Evolutionary conservation across 2,329 filamentous ascomycete species (phyloP).

Genomic region (Nannizzia gypsea): DNA sequence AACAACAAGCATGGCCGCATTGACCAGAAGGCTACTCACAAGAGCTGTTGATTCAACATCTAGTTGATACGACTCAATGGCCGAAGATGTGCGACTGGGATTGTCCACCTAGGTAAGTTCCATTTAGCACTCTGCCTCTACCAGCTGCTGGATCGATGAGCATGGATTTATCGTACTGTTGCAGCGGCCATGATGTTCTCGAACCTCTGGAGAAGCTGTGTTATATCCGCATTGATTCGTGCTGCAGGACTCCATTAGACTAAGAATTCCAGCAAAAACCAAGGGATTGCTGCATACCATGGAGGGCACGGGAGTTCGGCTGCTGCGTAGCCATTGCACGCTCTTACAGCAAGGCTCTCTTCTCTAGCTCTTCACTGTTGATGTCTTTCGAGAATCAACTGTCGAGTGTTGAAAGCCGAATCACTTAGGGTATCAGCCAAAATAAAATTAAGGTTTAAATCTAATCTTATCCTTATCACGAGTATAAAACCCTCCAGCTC

Average conservation of each 20-base stretch:
- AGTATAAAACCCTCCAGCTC: too few species aligned
- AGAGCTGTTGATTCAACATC: conserved; percentile 48
- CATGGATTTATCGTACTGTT: conserved; percentile 28
- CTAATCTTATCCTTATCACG: conserved; percentile 4
- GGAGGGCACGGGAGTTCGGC: conserved; percentile 12
- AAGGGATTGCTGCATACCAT: conserved; percentile 11
- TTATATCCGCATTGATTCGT: conserved; percentile 35
- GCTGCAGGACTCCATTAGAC: conserved; percentile 20
- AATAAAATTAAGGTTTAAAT: neutral
- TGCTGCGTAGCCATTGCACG: conserved; percentile 14
- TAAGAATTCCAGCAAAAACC: neutral
- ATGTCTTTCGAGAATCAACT: too few species aligned
- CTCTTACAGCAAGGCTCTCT: neutral
- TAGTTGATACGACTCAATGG: conserved; percentile 47
- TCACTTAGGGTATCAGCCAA: neutral
- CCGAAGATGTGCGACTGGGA: conserved; percentile 43
- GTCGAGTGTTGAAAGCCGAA: neutral
- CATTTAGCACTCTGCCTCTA: neutral
- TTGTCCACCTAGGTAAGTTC: conserved; percentile 33
- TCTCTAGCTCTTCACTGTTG: neutral
- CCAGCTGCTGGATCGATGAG: neutral
- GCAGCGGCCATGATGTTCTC: conserved; percentile 45
- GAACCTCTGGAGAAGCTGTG: conserved; percentile 41
- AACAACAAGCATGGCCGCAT: neutral
- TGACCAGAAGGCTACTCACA: conserved; percentile 28